A percentile compares a stretch with the other conserved stretches of the same genome.
Conservation (phyloP, 2,329 filamentous ascomycete species). For the Sporothrix sp. region DNA sequence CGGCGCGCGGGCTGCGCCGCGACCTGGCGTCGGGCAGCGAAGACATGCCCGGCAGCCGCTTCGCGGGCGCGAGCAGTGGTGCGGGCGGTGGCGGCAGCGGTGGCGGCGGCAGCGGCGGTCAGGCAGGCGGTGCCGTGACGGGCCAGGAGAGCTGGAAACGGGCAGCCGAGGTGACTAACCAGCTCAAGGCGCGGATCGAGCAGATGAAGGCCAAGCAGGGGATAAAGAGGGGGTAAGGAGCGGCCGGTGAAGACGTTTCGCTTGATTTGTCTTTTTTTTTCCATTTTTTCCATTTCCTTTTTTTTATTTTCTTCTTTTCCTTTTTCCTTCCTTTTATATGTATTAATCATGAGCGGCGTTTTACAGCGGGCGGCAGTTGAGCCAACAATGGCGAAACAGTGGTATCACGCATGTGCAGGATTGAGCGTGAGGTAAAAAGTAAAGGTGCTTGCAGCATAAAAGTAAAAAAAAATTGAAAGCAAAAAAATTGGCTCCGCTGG, state of each 20-base stretch:
- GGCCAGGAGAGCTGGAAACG: conserved; percentile 91
- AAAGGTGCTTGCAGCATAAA: too few relatives aligned
- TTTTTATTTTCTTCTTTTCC: neutral
- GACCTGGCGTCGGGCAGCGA: conserved; percentile 16
- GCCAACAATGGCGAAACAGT: too few relatives aligned
- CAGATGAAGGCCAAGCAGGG: conserved; percentile 68
- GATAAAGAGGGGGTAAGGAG: conserved; percentile 12
- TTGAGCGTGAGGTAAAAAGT: too few relatives aligned
- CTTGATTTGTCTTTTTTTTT: neutral
- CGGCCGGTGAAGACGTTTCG: neutral
- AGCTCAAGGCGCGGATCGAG: conserved; percentile 93
- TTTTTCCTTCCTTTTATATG: neutral
- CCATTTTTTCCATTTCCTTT: neutral
- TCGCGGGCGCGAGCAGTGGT: neutral
- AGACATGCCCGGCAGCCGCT: conserved; percentile 11
- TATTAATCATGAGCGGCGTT: neutral
- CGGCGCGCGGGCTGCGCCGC: conserved; percentile 44
- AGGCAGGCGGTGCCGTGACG: conserved; percentile 15
- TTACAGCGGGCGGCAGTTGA: too few relatives aligned
- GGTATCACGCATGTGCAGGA: too few relatives aligned
- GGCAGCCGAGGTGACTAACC: conserved; percentile 94
- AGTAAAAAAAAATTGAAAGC: too few relatives aligned
- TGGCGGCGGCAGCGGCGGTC: conserved; percentile 9
- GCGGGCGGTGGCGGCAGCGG: neutral
- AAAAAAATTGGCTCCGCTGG: too few relatives aligned